phyloP scores from a whole-genome alignment of 23 red algal species.

The Agarophyton chilense region DNA sequence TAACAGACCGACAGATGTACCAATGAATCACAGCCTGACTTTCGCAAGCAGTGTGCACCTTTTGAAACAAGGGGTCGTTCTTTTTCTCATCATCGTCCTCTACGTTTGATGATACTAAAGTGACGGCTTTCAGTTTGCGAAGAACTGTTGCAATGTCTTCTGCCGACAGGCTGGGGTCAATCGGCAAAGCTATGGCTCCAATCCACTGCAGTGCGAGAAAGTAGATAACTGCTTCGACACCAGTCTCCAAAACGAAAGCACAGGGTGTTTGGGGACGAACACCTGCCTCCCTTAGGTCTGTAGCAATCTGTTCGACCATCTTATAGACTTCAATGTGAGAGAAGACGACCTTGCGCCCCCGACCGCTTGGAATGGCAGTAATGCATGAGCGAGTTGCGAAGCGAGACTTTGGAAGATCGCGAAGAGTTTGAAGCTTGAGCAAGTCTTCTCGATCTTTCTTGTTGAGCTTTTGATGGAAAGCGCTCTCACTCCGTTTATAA shows the following conservation, averaged over 20 bases:
- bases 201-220: slow-evolving; percentile 85
- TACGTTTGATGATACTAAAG: slow-evolving; percentile 48
- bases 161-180: slow-evolving; percentile 50
- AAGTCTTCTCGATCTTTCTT: slow-evolving; percentile 52
- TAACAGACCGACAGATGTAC: slow-evolving; percentile 59
- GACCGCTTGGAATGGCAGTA: slow-evolving; percentile 51
- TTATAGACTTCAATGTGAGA: slow-evolving; percentile 87
- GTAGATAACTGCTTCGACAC: slow-evolving; percentile 65
- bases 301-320: slow-evolving; percentile 81
- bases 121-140: slow-evolving; percentile 27
- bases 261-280: slow-evolving; percentile 71
- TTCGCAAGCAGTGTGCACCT: slow-evolving; percentile 13
- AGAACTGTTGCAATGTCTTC: slow-evolving; percentile 43
- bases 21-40: slow-evolving; percentile 54
- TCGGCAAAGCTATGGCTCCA: slow-evolving; percentile 66
- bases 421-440: slow-evolving; percentile 53
- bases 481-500: slow-evolving; percentile 34
- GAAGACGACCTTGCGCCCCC: slow-evolving; percentile 53
- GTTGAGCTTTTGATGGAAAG: slow-evolving; percentile 55
- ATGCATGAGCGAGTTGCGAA: slow-evolving; percentile 68
- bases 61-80: slow-evolving; percentile 49
- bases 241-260: slow-evolving; percentile 51
- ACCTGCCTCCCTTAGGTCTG: slow-evolving; percentile 69
- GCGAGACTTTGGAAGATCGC: slow-evolving; percentile 71
- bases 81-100: slow-evolving; percentile 66